phyloP scores from a whole-genome alignment of 148 eudicot genomes.

The Chenopodium album region DNA sequence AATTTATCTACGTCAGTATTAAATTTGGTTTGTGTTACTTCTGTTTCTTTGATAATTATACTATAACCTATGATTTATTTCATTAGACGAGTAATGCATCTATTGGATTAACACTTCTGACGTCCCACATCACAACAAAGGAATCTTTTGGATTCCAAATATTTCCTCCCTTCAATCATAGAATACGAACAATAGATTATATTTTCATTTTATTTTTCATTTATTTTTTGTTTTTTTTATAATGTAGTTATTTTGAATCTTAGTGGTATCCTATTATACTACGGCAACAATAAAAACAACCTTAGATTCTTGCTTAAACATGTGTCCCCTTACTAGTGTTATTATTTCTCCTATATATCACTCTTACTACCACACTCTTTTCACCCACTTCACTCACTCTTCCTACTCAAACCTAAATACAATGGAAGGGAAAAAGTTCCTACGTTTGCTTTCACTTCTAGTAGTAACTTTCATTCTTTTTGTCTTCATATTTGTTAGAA shows the following conservation, averaged over 20 bases:
- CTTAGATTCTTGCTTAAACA: background rate
- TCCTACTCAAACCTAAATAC: background rate
- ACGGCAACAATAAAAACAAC: conserved; percentile 16
- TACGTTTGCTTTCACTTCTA: conserved; percentile 42
- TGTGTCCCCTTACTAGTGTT: background rate
- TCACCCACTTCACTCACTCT: background rate
- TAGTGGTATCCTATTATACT: conserved; percentile 1
- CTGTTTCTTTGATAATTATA: too few species aligned
- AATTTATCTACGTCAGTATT: too few species aligned
- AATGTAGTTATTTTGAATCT: background rate
- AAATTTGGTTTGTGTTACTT: too few species aligned
- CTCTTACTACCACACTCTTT: background rate
- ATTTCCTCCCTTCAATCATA: background rate
- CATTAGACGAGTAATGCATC: background rate
- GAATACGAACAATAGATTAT: too few species aligned
- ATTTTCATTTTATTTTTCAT: too few species aligned
- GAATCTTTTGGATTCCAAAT: background rate
- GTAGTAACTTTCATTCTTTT: conserved; percentile 41
- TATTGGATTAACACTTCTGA: background rate
- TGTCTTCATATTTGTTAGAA: conserved; percentile 38
- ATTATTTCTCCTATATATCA: background rate
- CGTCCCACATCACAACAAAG: background rate
- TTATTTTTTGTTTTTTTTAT: too few species aligned
- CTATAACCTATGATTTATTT: too few species aligned
- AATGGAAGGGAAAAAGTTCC: conserved; percentile 44